phyloP scores from a whole-genome alignment of 192 early-diverging fungal species.

The Linnemannia zychae region DNA sequence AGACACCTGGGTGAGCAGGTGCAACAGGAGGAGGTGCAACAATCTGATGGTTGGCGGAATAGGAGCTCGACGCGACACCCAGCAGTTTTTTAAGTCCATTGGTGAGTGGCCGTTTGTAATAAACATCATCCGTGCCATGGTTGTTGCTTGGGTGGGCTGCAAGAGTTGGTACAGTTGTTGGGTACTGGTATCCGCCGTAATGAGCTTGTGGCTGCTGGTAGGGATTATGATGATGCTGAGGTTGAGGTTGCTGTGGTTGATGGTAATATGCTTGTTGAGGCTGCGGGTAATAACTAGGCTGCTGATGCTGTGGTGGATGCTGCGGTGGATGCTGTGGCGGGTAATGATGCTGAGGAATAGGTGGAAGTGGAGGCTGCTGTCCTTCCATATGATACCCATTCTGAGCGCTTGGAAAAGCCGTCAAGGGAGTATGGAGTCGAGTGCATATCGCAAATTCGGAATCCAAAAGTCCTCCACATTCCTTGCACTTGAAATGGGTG shows the following conservation, averaged over 20 bases:
- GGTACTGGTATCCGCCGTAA: too few species aligned
- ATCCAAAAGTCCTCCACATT: constrained; percentile 14
- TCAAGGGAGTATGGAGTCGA: constrained; percentile 9
- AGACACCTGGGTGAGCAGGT: not conserved
- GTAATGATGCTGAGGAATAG: not conserved
- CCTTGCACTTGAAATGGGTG: constrained; percentile 7
- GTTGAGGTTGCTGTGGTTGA: not conserved
- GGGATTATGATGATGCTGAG: not conserved
- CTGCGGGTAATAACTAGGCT: constrained; percentile 1
- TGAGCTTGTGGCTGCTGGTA: not conserved
- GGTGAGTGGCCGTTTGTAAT: not conserved
- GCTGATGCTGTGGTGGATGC: not conserved
- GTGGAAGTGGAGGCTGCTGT: not conserved
- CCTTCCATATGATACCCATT: not conserved
- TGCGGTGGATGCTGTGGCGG: not conserved
- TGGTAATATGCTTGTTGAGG: not conserved
- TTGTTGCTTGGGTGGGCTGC: not conserved
- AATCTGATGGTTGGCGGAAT: not conserved
- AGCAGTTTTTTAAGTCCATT: not conserved
- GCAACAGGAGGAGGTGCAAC: not conserved
- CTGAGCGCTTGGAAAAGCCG: not conserved
- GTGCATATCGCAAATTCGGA: constrained; percentile 12
- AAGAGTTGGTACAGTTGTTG: not conserved
- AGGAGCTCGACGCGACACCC: not conserved
- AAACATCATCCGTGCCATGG: not conserved